Percentiles rank a stretch among this genome's conserved stretches.
Conservation (phyloP, 805 yeast genomes). For the Nakazawaea molendinolei region DNA sequence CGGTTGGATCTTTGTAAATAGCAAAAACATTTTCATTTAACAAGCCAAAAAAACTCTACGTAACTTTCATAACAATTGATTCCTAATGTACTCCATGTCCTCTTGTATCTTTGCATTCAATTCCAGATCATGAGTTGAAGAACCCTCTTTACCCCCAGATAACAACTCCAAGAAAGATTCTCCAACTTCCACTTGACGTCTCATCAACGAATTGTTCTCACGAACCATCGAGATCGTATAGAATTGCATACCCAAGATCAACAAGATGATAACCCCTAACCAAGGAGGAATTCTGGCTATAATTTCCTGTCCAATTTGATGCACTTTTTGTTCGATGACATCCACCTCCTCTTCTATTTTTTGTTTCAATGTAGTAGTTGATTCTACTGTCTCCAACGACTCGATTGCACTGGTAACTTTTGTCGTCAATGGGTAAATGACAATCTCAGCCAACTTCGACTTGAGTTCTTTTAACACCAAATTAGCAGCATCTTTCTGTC, state of each 20-base stretch:
- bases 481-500: constrained; percentile 61
- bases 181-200: constrained; percentile 2
- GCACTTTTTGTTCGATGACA: constrained; percentile 1
- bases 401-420: background rate
- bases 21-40: too few relatives aligned
- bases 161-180: background rate
- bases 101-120: too few relatives aligned
- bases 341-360: constrained; percentile 2
- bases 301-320: constrained; percentile 14
- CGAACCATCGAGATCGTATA: constrained; percentile 15
- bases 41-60: too few relatives aligned
- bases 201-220: constrained; percentile 22
- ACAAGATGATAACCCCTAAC: constrained; percentile 18
- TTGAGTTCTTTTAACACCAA: constrained; percentile 26
- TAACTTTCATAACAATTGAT: too few relatives aligned
- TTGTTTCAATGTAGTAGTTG: constrained; percentile 2
- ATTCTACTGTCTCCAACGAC: background rate
- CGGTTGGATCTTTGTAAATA: too few relatives aligned
- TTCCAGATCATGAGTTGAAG: too few relatives aligned
- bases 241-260: constrained; percentile 20
- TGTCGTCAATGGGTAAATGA: background rate
- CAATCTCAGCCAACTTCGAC: constrained; percentile 1
- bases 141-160: too few relatives aligned
- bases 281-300: constrained; percentile 17
- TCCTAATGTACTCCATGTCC: too few relatives aligned